Base-by-base conservation (phyloP, 2,329 filamentous ascomycete genomes). In the Botryosphaeria dothidea region DNA sequence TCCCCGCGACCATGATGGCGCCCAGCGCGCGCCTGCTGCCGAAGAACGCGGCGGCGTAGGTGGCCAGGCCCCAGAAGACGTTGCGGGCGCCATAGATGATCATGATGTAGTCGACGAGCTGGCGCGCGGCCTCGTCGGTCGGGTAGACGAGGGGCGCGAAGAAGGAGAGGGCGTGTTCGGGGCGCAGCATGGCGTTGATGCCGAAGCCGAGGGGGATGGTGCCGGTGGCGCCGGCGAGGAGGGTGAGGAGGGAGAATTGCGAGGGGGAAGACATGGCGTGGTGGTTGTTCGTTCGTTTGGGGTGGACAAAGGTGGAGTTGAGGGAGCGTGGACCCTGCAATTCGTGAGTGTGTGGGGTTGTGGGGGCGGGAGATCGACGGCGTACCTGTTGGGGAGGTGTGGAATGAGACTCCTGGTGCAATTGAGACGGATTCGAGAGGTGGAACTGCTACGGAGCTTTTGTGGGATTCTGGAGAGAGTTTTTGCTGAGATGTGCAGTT, bases 81-180 rank as follows among this genome's bases (percentile, higher is more conserved):
- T 86, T 82, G 11, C 84, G 77, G 3, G 75, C 77, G 1, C 82
- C 82, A 69, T 83, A 85, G 38, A 85, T 70, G 3, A 76, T 69
- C 73, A 84, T 77, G 8, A 85, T 67, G 58, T 72, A 76, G 65
- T 83, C 73, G 64, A 84, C 74, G n/a, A 83, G 66, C 8, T 75
- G 70, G 54, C 73, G 71, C 19, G 81, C 78, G 2, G 72, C 52
- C 3, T 72, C 67, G 3, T 72, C 67, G 3, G 70, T 58, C 6
- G 80, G 78, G 0, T 71, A 69, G 0, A 73, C 66, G 56, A 78
- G 75, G n/a, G n/a, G n/a, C 45, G 77, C 75, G 70, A 79, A 81
- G 66, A 79, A 75, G 1, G 70, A 65, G 60, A 79, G 77, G 21
- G 76, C 78, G 13, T 68, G 65, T 1, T 68, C 67, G 0, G 78